phyloP scores from a whole-genome alignment of 805 yeast genomes.

The Kazachstania africana region DNA sequence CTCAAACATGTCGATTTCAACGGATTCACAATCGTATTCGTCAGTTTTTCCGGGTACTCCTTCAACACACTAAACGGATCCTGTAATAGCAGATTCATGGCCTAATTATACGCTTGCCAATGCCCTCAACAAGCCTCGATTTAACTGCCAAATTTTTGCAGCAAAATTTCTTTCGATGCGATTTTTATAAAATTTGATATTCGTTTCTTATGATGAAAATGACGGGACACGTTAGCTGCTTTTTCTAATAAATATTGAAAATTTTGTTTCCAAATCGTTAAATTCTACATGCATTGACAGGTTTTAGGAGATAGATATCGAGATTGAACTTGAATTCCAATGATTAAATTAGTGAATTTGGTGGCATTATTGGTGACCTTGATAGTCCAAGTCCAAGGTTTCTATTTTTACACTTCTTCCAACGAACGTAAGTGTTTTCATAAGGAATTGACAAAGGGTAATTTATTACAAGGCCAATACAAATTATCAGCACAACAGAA shows the following conservation, averaged over 20 bases:
- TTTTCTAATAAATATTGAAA: no score
- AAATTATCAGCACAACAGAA: conserved; percentile 32
- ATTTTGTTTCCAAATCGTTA: no score
- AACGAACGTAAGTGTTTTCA: conserved; percentile 45
- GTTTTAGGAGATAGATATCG: no score
- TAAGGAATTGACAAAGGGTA: conserved; percentile 40
- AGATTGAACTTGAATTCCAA: conserved; percentile 1
- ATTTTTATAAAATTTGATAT: no score
- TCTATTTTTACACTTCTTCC: conserved; percentile 42
- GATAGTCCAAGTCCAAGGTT: no score
- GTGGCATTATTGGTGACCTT: conserved; percentile 8
- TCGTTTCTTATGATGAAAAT: no score
- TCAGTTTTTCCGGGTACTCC: conserved; percentile 81
- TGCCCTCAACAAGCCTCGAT: no score
- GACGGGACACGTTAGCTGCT: no score
- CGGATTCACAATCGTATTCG: conserved; percentile 48
- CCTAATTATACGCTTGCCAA: neutral
- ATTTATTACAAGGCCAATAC: conserved; percentile 39
- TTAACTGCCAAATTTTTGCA: no score
- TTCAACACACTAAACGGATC: conserved; percentile 89
- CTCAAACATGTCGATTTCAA: conserved; percentile 58
- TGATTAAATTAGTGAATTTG: conserved; percentile 7
- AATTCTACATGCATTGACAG: no score
- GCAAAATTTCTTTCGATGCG: no score
- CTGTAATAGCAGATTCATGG: conserved; percentile 57